Evolutionary conservation across 176 grass and related monocot species (phyloP).

Genomic region (Bolboschoenus planiculmis): DNA sequence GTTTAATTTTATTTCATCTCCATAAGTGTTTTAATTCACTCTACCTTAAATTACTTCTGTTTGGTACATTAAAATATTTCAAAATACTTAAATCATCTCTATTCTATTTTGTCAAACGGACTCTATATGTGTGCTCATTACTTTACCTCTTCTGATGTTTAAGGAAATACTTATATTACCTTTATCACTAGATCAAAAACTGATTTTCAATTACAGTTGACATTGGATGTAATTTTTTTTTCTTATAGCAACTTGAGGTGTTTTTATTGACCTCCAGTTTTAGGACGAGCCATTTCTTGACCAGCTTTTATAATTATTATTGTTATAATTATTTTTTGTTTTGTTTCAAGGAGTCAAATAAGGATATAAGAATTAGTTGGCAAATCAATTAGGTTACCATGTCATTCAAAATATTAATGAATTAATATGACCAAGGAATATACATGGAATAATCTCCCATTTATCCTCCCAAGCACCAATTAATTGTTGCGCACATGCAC

Average conservation of each 20-base stretch:
- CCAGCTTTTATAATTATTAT: too few relatives aligned
- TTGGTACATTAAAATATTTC: too few relatives aligned
- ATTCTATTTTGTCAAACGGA: too few relatives aligned
- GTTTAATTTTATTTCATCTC: too few relatives aligned
- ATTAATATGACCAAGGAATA: neutral
- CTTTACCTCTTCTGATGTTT: too few relatives aligned
- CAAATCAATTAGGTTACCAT: neutral
- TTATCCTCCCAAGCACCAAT: neutral
- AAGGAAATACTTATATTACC: too few relatives aligned
- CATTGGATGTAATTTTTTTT: neutral
- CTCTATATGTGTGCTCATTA: too few relatives aligned
- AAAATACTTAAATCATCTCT: too few relatives aligned
- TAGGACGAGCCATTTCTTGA: neutral
- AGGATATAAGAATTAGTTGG: neutral
- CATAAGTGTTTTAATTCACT: too few relatives aligned
- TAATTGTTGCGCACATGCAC: neutral
- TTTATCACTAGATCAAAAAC: too few relatives aligned
- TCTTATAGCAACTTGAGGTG: neutral
- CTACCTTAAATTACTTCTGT: too few relatives aligned
- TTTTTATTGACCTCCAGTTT: neutral
- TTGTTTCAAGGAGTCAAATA: neutral
- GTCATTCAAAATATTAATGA: constrained; percentile 8
- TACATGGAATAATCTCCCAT: constrained; percentile 8
- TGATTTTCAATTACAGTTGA: too few relatives aligned
- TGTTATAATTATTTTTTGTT: neutral